A percentile compares a stretch with the other conserved stretches of the same genome.
These are phyloP conservation scores for Fusarium sp. DNA, from an alignment of 2,329 filamentous ascomycete species.

Conservation along the genomic window DNA sequence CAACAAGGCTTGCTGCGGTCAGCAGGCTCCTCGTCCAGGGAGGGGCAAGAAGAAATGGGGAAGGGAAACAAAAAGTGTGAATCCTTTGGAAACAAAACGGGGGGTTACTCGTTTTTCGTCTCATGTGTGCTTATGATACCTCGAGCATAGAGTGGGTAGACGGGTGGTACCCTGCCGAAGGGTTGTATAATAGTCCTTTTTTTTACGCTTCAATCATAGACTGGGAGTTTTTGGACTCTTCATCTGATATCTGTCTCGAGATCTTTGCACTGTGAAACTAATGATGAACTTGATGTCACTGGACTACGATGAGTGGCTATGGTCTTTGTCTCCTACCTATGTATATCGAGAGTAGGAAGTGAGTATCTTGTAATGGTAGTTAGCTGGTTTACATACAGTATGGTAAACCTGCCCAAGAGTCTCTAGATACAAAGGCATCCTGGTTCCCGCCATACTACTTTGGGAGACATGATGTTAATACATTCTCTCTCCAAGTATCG, in stretches of 20 bases:
- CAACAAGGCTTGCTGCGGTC: slow-evolving; percentile 26
- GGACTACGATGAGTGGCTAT: background rate
- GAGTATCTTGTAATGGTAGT: background rate
- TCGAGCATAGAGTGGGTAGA: slow-evolving; percentile 40
- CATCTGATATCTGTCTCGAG: background rate
- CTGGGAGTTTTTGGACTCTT: slow-evolving; percentile 36
- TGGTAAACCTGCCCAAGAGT: background rate
- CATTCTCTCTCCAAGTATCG: background rate
- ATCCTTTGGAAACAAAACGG: slow-evolving; percentile 32
- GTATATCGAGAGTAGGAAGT: background rate
- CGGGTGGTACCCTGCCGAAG: slow-evolving; percentile 37
- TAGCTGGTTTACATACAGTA: background rate
- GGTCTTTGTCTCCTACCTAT: background rate
- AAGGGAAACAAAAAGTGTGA: slow-evolving; percentile 32
- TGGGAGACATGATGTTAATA: background rate
- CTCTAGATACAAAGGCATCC: background rate
- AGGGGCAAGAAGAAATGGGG: no score
- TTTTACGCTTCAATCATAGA: slow-evolving; percentile 42
- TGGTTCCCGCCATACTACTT: background rate
- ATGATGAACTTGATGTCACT: background rate
- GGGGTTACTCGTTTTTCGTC: slow-evolving; percentile 35
- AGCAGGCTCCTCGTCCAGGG: slow-evolving; percentile 23
- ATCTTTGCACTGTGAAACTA: background rate
- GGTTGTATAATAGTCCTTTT: slow-evolving; percentile 44
- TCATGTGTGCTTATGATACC: slow-evolving; percentile 41